phyloP scores from a whole-genome alignment of 2,329 filamentous ascomycete genomes.

The Neocucurbitaria cava region DNA sequence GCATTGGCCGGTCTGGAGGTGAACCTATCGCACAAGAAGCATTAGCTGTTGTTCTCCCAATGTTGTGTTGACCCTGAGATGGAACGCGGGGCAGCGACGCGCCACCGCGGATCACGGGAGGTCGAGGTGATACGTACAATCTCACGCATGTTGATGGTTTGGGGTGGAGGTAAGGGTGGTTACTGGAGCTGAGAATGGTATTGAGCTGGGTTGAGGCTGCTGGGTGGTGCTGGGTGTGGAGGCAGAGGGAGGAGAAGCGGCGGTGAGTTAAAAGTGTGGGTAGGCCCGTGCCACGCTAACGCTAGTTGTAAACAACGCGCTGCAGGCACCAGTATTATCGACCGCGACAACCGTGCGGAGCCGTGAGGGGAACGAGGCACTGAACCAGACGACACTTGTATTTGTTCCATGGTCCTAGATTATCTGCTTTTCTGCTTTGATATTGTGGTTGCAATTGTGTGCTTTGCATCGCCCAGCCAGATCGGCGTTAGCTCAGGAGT shows the following conservation, averaged over 20 bases:
- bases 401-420: not conserved
- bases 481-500: not conserved
- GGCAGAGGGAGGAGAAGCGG: conserved; percentile 37
- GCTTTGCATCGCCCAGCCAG: not conserved
- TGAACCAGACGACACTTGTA: not conserved
- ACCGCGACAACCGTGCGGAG: conserved; percentile 1
- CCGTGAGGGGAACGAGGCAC: not conserved
- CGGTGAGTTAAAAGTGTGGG: conserved; percentile 40
- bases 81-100: conserved; percentile 53
- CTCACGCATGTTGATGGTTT: conserved; percentile 67
- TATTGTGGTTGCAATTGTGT: not conserved
- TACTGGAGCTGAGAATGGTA: conserved; percentile 42
- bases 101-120: conserved; percentile 52
- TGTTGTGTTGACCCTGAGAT: conserved; percentile 48
- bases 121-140: conserved; percentile 62
- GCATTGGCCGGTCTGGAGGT: conserved; percentile 99
- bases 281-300: conserved; percentile 27
- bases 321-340: conserved; percentile 23
- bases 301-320: conserved; percentile 26
- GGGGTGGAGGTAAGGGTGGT: conserved; percentile 28
- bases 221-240: conserved; percentile 41
- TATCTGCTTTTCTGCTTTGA: not conserved
- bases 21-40: conserved; percentile 73
- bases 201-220: conserved; percentile 35
- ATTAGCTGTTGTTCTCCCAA: conserved; percentile 63